Evolutionary conservation across 441 rosid species (phyloP), one percentile per base, ranked within the genome.

Genomic region (Erysimum cheiri): DNA sequence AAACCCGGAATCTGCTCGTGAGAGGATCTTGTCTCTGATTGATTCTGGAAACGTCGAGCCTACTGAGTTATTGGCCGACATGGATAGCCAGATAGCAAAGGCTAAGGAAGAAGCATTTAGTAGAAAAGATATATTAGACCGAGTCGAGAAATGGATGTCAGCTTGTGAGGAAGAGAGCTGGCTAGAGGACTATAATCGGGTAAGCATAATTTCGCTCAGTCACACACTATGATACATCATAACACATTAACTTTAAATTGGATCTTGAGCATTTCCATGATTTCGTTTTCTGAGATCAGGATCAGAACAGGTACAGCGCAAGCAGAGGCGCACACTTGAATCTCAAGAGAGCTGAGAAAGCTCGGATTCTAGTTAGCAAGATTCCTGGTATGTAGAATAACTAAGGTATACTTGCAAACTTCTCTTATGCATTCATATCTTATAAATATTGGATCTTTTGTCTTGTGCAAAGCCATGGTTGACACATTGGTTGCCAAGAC

Each of bases 81-180:
- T 92, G 98, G 98, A 95, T 84, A 81, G 81, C 75, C 96, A 90
- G 79, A 88, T 92, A 70, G 84, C 87, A 24, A 86, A 82, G 73
- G 97, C 98, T 57, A 92, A 85, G 74, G 98, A 95, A 77, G 99
- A 92, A 83, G 85, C 93, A 35, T 82, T 85, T 60, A 95, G 98
- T 81, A 85, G 99, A 76, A 95, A 87, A 85, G 99, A 95, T 2
- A 95, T 90, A 75, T 80, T 95, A 84, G 98, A 95, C 76, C 88
- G 93, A 83, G 96, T 92, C 19, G 98, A 95, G 83, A 95, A 92
- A 80, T 95, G 99, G 99, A 95, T 95, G 99, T 92, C 88, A 10
- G 95, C 97, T 69, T 92, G 99, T 75, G 99, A 95, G 84, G 99
- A 92, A 84, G 99, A 95, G 87, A 90, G 97, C 71, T 95, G 97